Base-by-base conservation (phyloP, 2,329 filamentous ascomycete genomes). In the Cladosporium sp. region DNA sequence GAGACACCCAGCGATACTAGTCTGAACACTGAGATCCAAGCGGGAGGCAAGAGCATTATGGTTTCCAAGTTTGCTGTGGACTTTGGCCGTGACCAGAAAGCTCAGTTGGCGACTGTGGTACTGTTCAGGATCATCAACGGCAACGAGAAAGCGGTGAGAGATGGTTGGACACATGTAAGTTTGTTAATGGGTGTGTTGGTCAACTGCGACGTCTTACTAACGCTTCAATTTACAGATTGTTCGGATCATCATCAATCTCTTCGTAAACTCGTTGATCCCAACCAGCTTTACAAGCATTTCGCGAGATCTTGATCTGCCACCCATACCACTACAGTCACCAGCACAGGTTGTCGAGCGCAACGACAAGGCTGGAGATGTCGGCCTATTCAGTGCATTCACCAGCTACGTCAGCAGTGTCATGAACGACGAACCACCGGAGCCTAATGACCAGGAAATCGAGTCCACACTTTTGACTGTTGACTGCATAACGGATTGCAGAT, bases 321-420 rank as follows among this genome's bases (percentile, higher is more conserved):
- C 88, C 2, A 97, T 99, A 66, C 92, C 94, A 3, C 79, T 97
- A 50, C 93, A 97, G 69, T 90, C 86, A 12, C 92, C 94, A 1
- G 94, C 91, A 9, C 92, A 97, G 70, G 85, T 97, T 51, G 92
- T 99, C 64, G 94, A 97, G 71, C 86, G 93, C 59, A 92, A 87
- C 59, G 82, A 89, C 42, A 89, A 90, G 63, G 80, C 87, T 36
- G 84, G 81, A 59, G 94, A 99, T 28, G 86, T 87, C 2, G 92
- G 94, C 5, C 84, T 99, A 51, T 92, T 99, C 72, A 96, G 92
- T 3, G 92, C 93, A 1, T 90, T 99, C 68, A 95, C 93, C 0
- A 96, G 90, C 5, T 99, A 97, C 69, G 92, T 99, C 34, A 96
- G 92, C n/a, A 97, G 93, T 73, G 97, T 99, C 72, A 94, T 95